Base-by-base conservation (phyloP, 2,329 filamentous ascomycete genomes). In the Diplodia scrobiculata region DNA sequence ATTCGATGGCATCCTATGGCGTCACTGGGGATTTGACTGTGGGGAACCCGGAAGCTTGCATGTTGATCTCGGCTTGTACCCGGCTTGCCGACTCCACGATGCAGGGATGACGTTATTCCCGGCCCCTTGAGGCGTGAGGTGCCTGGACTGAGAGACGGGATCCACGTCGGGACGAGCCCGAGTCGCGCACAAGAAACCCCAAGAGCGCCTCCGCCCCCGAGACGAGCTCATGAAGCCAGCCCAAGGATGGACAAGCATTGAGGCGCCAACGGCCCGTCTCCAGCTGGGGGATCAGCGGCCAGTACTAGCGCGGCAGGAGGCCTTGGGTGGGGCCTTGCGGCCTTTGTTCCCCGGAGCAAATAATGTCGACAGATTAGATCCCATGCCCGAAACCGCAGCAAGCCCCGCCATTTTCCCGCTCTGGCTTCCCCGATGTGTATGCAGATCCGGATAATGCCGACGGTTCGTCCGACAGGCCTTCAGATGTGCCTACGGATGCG, bases 251-350 rank as follows among this genome's bases (percentile, higher is more conserved):
- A 38, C 11, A 41, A 47, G 41, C 54, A 34, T 59, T 29, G 54
- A 45, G 52, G 52, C 52, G 29, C 14, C 29, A 1, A 9, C 29
- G 29, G 5, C 19, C 38, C 19, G 19, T 47, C 13, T 19, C 11
- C 41, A 27, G 27, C 54, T 13, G 36, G 54, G 36, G 36, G 36
- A 59, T 59, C 54, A 19, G 36, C 36, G 21, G 5, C 3, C 19
- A 21, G n/a, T 38, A 2, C 25, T 25, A n/a, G 54, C 17, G 41
- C 36, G 14, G 54, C 25, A 36, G 54, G 54, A 47, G 17, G 21
- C 36, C 36, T 45, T 36, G 34, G 34, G 54, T 47, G 54, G 54
- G 54, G 54, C 38, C 41, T 38, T n/a, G 41, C 54, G 54, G 54
- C 38, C 14, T 47, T 59, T 47, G 54, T 17, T 5, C 19, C 38